Percentiles rank a stretch among this genome's conserved stretches.
Conservation (phyloP, 257 asterid species). For the Parsonsia alboflavescens region DNA sequence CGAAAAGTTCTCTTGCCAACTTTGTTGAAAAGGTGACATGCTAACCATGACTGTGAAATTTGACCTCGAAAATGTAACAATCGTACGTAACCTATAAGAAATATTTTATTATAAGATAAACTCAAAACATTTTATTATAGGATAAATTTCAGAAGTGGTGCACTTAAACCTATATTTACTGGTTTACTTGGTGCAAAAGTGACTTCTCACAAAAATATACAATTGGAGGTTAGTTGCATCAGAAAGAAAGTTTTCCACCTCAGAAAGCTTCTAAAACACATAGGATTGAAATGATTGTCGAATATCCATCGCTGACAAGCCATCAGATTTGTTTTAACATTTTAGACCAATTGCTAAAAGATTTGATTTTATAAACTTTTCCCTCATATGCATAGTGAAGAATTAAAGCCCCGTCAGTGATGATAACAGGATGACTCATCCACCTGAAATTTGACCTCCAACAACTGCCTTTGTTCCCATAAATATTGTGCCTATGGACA, state of each 20-base stretch:
- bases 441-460: neutral
- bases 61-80: too few species aligned
- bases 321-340: neutral
- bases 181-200: neutral
- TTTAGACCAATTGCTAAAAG: neutral
- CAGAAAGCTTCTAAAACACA: constrained; percentile 1
- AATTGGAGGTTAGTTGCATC: neutral
- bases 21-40: neutral
- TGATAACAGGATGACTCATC: neutral
- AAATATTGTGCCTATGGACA: neutral
- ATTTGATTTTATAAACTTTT: neutral
- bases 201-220: neutral
- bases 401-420: neutral
- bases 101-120: too few species aligned
- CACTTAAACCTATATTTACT: too few species aligned
- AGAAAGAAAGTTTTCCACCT: neutral
- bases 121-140: too few species aligned
- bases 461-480: neutral
- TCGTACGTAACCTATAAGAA: too few species aligned
- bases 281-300: neutral
- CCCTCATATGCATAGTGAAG: neutral
- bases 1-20: neutral
- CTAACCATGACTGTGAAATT: neutral
- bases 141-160: too few species aligned
- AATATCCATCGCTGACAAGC: neutral